These are phyloP conservation scores for Podila epicladia DNA, from an alignment of 192 early-diverging fungal species.

Conservation along the genomic window DNA sequence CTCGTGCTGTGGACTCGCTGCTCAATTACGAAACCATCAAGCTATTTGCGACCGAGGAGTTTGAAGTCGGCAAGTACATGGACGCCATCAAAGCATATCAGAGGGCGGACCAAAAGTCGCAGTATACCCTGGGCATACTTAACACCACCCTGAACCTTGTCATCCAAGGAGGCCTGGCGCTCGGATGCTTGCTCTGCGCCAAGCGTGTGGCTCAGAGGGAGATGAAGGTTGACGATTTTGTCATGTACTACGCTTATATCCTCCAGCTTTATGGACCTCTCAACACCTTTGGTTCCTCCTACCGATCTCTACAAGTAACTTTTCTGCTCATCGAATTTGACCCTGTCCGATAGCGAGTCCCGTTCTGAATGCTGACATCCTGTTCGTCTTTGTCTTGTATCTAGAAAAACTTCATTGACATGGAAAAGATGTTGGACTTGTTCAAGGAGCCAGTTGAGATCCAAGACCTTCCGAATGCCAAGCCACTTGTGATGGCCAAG, in stretches of 20 bases:
- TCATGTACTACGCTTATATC: slow-evolving; percentile 95
- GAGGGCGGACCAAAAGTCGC: slow-evolving; percentile 78
- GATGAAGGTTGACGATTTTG: slow-evolving; percentile 93
- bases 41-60: slow-evolving; percentile 53
- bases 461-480: slow-evolving; percentile 61
- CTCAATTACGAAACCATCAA: slow-evolving; percentile 99
- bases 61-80: slow-evolving; percentile 67
- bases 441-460: slow-evolving; percentile 68
- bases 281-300: slow-evolving; percentile 97
- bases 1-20: slow-evolving; percentile 88
- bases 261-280: slow-evolving; percentile 96
- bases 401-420: slow-evolving; percentile 79
- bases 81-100: slow-evolving; percentile 80
- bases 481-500: slow-evolving; percentile 58
- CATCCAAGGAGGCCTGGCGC: slow-evolving; percentile 80
- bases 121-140: slow-evolving; percentile 75
- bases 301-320: slow-evolving; percentile 89
- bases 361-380: slow-evolving; percentile 16
- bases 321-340: not conserved
- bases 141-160: slow-evolving; percentile 86
- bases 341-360: too few relatives aligned
- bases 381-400: not conserved
- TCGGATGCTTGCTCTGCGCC: slow-evolving; percentile 81
- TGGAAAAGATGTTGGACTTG: slow-evolving; percentile 59
- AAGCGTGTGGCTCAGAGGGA: slow-evolving; percentile 76